These are phyloP conservation scores for Coemansia sp. DNA, from an alignment of 192 early-diverging fungal species.

Conservation along the genomic window DNA sequence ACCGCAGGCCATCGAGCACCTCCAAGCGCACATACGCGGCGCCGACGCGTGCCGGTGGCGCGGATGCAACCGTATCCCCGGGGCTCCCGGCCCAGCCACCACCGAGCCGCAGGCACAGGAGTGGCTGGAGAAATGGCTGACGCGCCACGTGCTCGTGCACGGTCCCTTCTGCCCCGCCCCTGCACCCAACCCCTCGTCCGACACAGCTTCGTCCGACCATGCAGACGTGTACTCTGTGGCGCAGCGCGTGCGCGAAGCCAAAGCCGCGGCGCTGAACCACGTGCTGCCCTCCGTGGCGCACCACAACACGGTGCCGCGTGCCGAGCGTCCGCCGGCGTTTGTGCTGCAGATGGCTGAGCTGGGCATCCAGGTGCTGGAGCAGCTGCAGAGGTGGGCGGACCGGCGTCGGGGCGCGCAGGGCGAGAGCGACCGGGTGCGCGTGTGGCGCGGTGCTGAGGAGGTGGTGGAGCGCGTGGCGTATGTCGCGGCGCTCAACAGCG, in stretches of 20 bases:
- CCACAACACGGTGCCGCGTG: background rate
- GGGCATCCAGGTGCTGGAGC: conserved; percentile 42
- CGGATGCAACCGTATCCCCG: conserved; percentile 41
- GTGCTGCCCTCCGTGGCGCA: background rate
- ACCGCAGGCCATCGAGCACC: conserved; percentile 26
- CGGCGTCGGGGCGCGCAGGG: conserved; percentile 25
- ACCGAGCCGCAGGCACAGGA: background rate
- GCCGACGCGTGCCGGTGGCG: conserved; percentile 49
- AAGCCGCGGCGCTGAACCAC: background rate
- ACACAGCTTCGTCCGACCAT: too few species aligned
- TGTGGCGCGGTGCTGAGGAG: conserved; percentile 38
- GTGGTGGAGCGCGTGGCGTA: conserved; percentile 41
- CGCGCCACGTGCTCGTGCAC: conserved; percentile 32
- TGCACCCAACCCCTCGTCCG: too few species aligned
- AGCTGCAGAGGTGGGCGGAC: conserved; percentile 48
- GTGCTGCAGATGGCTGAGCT: conserved; percentile 27
- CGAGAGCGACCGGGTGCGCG: conserved; percentile 19
- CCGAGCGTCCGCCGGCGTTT: conserved; percentile 5
- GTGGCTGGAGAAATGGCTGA: conserved; percentile 21
- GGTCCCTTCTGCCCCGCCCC: conserved; percentile 31
- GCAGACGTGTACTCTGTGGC: background rate
- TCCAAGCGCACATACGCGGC: conserved; percentile 6
- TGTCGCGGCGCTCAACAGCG: conserved; percentile 21
- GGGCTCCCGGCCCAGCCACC: background rate
- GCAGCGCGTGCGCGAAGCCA: background rate